A percentile compares a stretch with the other conserved stretches of the same genome.
These are phyloP conservation scores for Vachellia pachyceras DNA, from an alignment of 306 rosid genomes.

Conservation along the genomic window DNA sequence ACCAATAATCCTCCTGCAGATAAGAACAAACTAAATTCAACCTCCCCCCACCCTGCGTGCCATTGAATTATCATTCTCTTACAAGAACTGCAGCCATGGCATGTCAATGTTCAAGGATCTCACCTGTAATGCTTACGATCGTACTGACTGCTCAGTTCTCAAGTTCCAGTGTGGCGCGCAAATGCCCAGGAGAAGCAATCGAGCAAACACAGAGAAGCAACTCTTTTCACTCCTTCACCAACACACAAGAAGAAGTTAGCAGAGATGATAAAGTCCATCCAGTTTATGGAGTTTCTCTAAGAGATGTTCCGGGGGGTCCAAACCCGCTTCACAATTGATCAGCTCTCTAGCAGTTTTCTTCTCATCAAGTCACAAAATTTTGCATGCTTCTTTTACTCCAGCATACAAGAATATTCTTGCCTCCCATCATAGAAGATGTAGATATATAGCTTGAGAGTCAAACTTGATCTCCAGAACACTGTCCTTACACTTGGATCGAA, in stretches of 20 bases:
- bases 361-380: conserved; percentile 48
- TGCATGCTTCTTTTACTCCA: conserved; percentile 40
- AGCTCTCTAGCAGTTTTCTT: conserved; percentile 41
- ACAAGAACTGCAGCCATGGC: conserved; percentile 51
- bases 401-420: conserved; percentile 30
- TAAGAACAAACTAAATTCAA: conserved; percentile 42
- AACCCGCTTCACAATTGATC: conserved; percentile 89
- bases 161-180: conserved; percentile 48
- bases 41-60: conserved; percentile 34
- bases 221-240: conserved; percentile 45
- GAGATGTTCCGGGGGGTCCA: conserved; percentile 81
- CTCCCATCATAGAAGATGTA: conserved; percentile 33
- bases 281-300: conserved; percentile 57
- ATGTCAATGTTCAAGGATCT: conserved; percentile 53
- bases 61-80: conserved; percentile 20
- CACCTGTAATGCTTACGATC: conserved; percentile 52
- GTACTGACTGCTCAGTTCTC: conserved; percentile 60
- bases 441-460: conserved; percentile 34
- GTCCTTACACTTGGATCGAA: conserved; percentile 38
- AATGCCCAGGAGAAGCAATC: conserved; percentile 48
- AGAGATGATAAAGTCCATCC: conserved; percentile 36
- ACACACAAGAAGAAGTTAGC: conserved; percentile 45
- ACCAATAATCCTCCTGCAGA: conserved; percentile 37
- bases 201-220: conserved; percentile 42
- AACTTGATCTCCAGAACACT: conserved; percentile 20